Base-by-base conservation (phyloP, 352 stramenopile genomes). In the Phytophthora sansomeana region DNA sequence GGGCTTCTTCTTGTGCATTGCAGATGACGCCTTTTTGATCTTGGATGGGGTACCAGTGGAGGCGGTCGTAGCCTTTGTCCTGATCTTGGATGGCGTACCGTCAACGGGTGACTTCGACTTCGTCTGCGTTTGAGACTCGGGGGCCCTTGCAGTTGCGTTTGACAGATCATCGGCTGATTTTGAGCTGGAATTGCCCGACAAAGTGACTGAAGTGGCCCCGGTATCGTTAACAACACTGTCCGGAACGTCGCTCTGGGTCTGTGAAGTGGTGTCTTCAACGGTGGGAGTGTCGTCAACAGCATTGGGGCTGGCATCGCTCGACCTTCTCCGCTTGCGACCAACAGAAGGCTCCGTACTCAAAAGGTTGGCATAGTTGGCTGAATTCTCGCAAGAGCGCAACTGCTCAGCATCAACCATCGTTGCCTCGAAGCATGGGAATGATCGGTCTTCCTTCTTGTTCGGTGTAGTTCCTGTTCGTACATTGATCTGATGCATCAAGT, bases 371-470 rank as follows among this genome's bases (percentile, higher is more conserved):
- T 43, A 16, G 21, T 17, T 58, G 14, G 38, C 17, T 41, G 26
- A 36, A 36, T 57, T 60, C 5, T 60, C 30, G 4, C 32, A 11
- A 6, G 13, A 48, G 0, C 24, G 28, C 11, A 61, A 29, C 16
- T 57, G 29, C 32, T 69, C 35, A 52, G 17, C 56, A 5, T 36
- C 47, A 51, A 81, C 42, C 29, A 74, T 73, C 3, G 80, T 89
- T 7, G 77, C 63, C 49, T 78, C 38, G 11, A 89, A 89, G 3
- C 57, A 38, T 26, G 80, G 80, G 35, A 89, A 89, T 2, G 32
- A 21, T 0, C 51, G 46, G 5, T 69, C 30, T 19, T 68, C 58
- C 28, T 74, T 80, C 69, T 86, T 89, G 30, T 62, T 77, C 21
- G 80, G 80, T 6, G 80, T 89, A 2, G 50, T 41, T 32, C 77